Evolutionary conservation across 495 filamentous ascomycete species (phyloP).

Genomic region (Lasiosphaeris hirsuta): DNA sequence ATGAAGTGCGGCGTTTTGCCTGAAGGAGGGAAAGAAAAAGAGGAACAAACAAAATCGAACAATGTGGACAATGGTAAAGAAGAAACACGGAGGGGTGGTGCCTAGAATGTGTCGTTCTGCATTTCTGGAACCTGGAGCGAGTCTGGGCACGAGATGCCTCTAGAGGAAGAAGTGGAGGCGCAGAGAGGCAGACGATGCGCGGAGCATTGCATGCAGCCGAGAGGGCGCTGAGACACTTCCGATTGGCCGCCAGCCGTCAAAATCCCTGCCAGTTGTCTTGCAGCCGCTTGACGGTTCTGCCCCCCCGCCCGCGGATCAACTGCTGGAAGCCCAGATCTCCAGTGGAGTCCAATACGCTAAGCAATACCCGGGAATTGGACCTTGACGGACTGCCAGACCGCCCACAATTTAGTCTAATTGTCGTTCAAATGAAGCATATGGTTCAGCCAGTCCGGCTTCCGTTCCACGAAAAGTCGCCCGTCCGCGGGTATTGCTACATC

Average conservation of each 20-base stretch:
- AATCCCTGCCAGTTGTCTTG: not conserved
- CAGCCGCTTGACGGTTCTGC: not conserved
- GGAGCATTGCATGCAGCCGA: constrained; percentile 2
- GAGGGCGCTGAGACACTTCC: not conserved
- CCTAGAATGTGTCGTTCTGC: constrained; percentile 1
- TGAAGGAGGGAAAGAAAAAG: not conserved
- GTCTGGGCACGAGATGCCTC: constrained; percentile 1
- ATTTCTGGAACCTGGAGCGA: constrained; percentile 8
- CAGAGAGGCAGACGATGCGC: constrained; percentile 1
- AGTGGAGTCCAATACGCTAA: not conserved
- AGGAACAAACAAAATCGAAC: not conserved
- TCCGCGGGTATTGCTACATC: no score
- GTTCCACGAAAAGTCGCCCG: no score
- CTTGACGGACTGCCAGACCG: no score
- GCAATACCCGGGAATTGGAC: no score
- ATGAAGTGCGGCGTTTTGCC: not conserved
- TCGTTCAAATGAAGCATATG: no score
- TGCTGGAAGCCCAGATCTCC: not conserved
- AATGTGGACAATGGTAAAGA: not conserved
- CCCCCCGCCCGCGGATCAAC: not conserved
- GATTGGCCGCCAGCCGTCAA: constrained; percentile 2
- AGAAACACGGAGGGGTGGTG: constrained; percentile 5
- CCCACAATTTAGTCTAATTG: no score
- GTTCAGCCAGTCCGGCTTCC: no score
- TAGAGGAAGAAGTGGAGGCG: constrained; percentile 9